Percentiles rank a stretch among this genome's conserved stretches.
Evolutionary conservation across 208 protist genomes (phyloP).

Genomic region (Trypanosoma cruzi): DNA sequence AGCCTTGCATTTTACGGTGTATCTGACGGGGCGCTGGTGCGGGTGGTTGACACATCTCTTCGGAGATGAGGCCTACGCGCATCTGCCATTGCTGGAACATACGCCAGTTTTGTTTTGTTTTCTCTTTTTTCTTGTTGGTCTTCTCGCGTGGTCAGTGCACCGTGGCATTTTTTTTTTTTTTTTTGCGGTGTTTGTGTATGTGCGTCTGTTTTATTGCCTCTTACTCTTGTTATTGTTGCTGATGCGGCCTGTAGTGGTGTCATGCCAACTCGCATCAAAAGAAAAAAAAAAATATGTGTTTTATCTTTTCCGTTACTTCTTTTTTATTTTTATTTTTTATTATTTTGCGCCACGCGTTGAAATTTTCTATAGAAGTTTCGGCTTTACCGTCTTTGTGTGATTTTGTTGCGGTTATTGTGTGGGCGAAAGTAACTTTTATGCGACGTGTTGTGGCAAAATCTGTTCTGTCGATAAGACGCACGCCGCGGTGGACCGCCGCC

Average conservation of each 20-base stretch:
- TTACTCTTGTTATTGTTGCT: neutral
- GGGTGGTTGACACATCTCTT: conserved; percentile 73
- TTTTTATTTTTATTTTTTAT: conserved; percentile 15
- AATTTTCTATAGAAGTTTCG: neutral
- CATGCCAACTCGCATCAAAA: neutral
- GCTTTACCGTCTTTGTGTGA: neutral
- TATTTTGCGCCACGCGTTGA: conserved; percentile 8
- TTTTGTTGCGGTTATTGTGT: conserved; percentile 8
- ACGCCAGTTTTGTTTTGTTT: neutral
- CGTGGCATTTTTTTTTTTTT: conserved; percentile 2
- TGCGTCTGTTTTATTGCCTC: conserved; percentile 9
- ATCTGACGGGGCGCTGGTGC: conserved; percentile 58
- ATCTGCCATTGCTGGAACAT: neutral
- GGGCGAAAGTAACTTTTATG: neutral
- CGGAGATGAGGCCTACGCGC: conserved; percentile 4
- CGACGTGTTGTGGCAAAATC: neutral
- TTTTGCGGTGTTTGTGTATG: conserved; percentile 23
- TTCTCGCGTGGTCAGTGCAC: too few species aligned
- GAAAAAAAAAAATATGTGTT: neutral
- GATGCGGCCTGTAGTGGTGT: too few species aligned
- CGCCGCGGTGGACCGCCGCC: neutral
- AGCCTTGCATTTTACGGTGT: conserved; percentile 82
- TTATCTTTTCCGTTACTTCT: conserved; percentile 1
- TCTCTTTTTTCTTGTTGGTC: conserved; percentile 21
- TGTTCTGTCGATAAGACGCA: neutral